A percentile compares a stretch with the other conserved stretches of the same genome.
Conservation (phyloP, 306 rosid species). For the Sophora flavescens region DNA sequence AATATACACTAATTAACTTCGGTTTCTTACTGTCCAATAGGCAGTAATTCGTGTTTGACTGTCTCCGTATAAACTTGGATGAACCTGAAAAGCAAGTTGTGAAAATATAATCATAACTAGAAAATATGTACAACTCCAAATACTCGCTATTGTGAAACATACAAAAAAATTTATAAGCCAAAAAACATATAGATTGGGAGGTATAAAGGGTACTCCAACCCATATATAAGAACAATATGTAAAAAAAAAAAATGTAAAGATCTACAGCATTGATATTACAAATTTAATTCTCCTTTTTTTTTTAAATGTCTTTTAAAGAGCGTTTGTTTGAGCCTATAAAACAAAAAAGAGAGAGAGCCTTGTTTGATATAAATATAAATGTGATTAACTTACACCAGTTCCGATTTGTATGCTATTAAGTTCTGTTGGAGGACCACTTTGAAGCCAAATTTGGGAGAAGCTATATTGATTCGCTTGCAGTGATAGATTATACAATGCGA, state of each 20-base stretch:
- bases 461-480: neutral
- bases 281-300: neutral
- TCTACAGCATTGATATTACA: too few relatives aligned
- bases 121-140: too few relatives aligned
- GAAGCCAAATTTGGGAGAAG: neutral
- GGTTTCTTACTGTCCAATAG: constrained; percentile 20
- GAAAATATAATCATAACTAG: neutral
- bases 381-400: neutral
- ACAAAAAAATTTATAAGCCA: too few relatives aligned
- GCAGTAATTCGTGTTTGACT: neutral
- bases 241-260: too few relatives aligned
- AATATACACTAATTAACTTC: neutral
- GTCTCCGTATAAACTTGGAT: neutral
- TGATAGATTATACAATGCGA: neutral
- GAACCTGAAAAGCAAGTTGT: neutral
- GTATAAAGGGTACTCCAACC: too few relatives aligned
- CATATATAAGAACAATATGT: too few relatives aligned
- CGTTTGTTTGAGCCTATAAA: too few relatives aligned
- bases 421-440: constrained; percentile 10
- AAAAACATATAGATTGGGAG: too few relatives aligned
- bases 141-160: too few relatives aligned
- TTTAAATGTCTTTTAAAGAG: too few relatives aligned
- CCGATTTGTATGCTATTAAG: constrained; percentile 27
- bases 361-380: too few relatives aligned
- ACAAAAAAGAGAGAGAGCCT: neutral